Evolutionary conservation across 75 land plant species (phyloP).

Genomic region (Selaginella tamariscina): DNA sequence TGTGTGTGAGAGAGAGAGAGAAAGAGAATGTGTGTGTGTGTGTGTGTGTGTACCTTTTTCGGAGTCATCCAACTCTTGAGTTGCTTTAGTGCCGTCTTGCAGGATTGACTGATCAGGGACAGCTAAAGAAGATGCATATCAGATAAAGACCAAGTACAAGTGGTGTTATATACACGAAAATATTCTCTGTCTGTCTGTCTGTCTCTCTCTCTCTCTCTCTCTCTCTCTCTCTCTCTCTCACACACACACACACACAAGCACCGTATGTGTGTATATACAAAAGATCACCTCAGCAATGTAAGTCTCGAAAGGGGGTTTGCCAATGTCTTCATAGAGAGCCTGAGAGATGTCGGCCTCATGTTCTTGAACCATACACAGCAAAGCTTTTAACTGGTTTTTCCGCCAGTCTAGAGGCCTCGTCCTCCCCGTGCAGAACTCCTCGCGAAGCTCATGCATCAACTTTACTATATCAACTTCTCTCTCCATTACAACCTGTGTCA

Average conservation of each 20-base stretch:
- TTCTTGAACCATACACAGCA: conserved; percentile 29
- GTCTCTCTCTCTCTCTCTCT: not conserved
- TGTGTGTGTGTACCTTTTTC: too few relatives aligned
- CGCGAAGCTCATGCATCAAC: conserved; percentile 37
- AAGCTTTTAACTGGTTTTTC: conserved; percentile 29
- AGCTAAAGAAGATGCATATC: conserved; percentile 23
- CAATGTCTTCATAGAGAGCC: conserved; percentile 35
- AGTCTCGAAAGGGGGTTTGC: conserved; percentile 41
- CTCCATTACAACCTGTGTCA: too few relatives aligned
- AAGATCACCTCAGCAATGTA: conserved; percentile 34
- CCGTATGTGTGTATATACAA: too few relatives aligned
- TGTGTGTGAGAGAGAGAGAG: too few relatives aligned
- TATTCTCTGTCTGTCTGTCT: not conserved
- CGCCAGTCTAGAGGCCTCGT: conserved; percentile 47
- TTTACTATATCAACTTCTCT: too few relatives aligned
- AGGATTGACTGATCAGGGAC: conserved; percentile 18
- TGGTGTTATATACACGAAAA: not conserved
- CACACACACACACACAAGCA: not conserved
- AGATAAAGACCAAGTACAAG: too few relatives aligned
- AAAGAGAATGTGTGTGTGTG: too few relatives aligned
- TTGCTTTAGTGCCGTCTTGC: conserved; percentile 30
- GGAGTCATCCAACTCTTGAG: conserved; percentile 60
- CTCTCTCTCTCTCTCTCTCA: not conserved
- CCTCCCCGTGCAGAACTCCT: conserved; percentile 23
- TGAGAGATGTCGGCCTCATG: conserved; percentile 31